phyloP scores from a whole-genome alignment of 1,284 basidiomycete genomes.

The Austroboletus novae-zelandiae region DNA sequence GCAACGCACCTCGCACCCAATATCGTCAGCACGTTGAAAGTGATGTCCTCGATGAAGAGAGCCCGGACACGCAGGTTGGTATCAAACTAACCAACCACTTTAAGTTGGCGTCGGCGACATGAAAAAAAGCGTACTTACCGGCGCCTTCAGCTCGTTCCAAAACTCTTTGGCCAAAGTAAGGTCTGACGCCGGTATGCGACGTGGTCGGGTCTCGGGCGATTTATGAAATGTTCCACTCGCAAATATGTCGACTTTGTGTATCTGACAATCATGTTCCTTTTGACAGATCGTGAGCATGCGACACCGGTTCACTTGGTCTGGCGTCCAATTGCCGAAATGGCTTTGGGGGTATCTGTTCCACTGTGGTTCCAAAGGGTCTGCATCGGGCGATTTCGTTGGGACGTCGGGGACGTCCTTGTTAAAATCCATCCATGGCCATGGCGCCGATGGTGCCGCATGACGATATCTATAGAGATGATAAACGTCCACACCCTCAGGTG shows the following conservation, averaged over 20 bases:
- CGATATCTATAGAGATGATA: conserved; percentile 23
- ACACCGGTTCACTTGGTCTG: conserved; percentile 41
- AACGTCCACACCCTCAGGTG: too few relatives aligned
- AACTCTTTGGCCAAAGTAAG: background rate
- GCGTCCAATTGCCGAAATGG: conserved; percentile 52
- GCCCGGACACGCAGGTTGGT: conserved; percentile 40
- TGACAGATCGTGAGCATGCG: conserved; percentile 32
- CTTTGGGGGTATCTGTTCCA: conserved; percentile 45
- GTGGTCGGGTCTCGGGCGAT: background rate
- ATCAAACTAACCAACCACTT: conserved; percentile 26
- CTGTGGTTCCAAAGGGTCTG: background rate
- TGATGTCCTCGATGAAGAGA: conserved; percentile 48
- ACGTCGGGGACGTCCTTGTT: conserved; percentile 18
- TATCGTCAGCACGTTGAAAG: conserved; percentile 44
- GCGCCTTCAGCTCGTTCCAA: conserved; percentile 19
- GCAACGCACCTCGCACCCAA: conserved; percentile 44
- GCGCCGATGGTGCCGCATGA: conserved; percentile 36
- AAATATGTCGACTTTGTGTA: conserved; percentile 44
- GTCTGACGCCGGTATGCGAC: conserved; percentile 7
- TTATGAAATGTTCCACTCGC: conserved; percentile 30
- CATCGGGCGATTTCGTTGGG: background rate
- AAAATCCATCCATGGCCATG: conserved; percentile 40
- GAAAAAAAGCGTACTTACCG: conserved; percentile 12
- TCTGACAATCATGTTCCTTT: conserved; percentile 28
- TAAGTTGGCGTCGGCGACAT: background rate